Evolutionary conservation across 805 yeast species (phyloP), one percentile per base, ranked within the genome.

Genomic region (Ogataea minuta): DNA sequence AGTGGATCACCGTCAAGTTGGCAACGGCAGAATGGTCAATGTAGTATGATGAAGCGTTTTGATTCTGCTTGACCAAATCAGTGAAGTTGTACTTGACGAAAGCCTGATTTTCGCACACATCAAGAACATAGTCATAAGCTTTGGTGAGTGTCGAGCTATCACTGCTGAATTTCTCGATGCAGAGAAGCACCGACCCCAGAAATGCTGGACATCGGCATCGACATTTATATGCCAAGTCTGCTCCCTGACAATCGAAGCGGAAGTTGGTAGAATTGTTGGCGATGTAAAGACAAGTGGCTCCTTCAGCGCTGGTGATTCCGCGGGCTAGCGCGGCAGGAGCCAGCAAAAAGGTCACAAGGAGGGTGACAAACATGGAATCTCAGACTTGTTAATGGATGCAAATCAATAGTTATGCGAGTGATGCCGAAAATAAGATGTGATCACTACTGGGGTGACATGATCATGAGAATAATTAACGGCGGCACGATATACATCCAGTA

Each of bases 401-500:
- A 19, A 25, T 25, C 9, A 9, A 25, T 25, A 13, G 15, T 19
- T 19, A 19, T 19, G 21, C 5, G 21, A 5, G 21, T 19, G 21
- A 19, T 19, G 21, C 5, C 8, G 21, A 25, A 25, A 13, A 25
- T 25, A 19, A 16, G 7, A n/a, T 19, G n/a, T 24, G 13, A 6
- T 23, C 19, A 16, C 33, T 38, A 40, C 39, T 49, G 48, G 15
- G 54, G 56, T 7, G 48, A 45, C 36, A 49, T 31, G 14, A 68
- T 14, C 49, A 65, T 42, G 40, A 71, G 39, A 26, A 75, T 44
- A 9, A 77, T 34, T 15, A 74, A 45, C 10, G 76, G 75, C 2
- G 79, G 76, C 6, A 76, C 76, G 17, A 79, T 62, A 56, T 74
- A 77, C 69, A 76, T 66, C 84, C 84, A 79, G 59, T 79, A 72